These are phyloP conservation scores for Nothophytophthora sp. DNA, from an alignment of 352 stramenopile genomes.

Conservation along the genomic window DNA sequence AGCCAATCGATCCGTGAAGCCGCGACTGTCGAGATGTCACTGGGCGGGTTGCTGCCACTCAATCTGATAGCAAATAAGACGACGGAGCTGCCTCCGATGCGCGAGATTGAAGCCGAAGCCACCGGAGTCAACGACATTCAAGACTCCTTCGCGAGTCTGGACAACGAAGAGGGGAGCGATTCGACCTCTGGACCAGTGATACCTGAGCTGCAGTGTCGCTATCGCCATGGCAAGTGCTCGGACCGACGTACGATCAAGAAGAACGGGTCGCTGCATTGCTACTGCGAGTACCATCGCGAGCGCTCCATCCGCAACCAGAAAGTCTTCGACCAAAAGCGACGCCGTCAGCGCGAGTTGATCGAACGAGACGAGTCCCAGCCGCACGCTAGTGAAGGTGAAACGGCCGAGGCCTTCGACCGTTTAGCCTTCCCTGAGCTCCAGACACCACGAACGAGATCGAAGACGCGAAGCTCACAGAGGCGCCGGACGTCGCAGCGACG, in stretches of 20 bases:
- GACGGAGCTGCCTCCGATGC: neutral
- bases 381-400: neutral
- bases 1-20: conserved; percentile 1
- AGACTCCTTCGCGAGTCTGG: conserved; percentile 30
- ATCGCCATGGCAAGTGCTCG: conserved; percentile 51
- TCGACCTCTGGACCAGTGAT: neutral
- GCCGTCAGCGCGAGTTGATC: conserved; percentile 8
- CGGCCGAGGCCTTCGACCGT: neutral
- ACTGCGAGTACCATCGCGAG: conserved; percentile 64
- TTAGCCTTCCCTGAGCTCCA: neutral
- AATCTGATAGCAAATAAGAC: neutral
- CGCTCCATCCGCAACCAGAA: conserved; percentile 63
- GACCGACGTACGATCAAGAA: conserved; percentile 66
- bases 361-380: neutral
- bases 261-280: conserved; percentile 61
- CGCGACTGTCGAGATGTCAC: conserved; percentile 20
- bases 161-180: conserved; percentile 7
- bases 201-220: conserved; percentile 37
- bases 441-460: neutral
- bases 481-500: conserved; percentile 4
- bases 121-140: conserved; percentile 21
- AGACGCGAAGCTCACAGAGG: neutral
- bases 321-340: conserved; percentile 52
- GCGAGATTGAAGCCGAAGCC: neutral
- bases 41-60: conserved; percentile 22